These are phyloP conservation scores for Onygenales sp. DNA, from an alignment of 2,329 filamentous ascomycete genomes.

Conservation along the genomic window DNA sequence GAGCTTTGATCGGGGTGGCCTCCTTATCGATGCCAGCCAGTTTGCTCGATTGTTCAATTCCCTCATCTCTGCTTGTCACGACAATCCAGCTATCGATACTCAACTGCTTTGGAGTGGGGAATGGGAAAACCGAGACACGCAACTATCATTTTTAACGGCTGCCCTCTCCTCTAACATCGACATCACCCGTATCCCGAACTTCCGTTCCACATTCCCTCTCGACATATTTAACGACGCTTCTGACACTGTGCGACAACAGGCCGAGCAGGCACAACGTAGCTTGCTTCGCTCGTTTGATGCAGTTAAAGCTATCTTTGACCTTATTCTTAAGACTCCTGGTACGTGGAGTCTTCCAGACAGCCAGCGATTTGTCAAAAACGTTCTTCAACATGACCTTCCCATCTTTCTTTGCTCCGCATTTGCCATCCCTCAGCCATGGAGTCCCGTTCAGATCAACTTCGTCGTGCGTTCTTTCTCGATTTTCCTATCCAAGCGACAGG, in stretches of 20 bases:
- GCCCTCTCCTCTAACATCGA: slow-evolving; percentile 75
- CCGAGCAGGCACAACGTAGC: slow-evolving; percentile 64
- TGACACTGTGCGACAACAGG: slow-evolving; percentile 50
- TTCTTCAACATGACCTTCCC: slow-evolving; percentile 45
- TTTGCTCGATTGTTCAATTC: slow-evolving; percentile 75
- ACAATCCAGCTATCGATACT: slow-evolving; percentile 62
- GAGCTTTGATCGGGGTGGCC: slow-evolving; percentile 68
- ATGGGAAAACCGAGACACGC: slow-evolving; percentile 79
- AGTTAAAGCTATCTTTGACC: slow-evolving; percentile 56
- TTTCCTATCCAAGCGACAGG: slow-evolving; percentile 69
- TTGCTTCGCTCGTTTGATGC: slow-evolving; percentile 84
- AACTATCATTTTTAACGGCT: slow-evolving; percentile 86
- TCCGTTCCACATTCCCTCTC: slow-evolving; percentile 65
- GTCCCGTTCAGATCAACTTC: slow-evolving; percentile 38
- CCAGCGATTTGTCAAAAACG: slow-evolving; percentile 49
- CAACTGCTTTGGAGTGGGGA: slow-evolving; percentile 81
- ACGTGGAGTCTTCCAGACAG: slow-evolving; percentile 47
- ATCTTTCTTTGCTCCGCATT: slow-evolving; percentile 43
- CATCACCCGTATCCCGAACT: slow-evolving; percentile 70
- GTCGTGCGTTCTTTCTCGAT: slow-evolving; percentile 56
- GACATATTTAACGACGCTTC: slow-evolving; percentile 54
- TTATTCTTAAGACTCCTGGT: slow-evolving; percentile 50
- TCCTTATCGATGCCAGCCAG: slow-evolving; percentile 67
- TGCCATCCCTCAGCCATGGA: slow-evolving; percentile 41
- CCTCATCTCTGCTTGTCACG: slow-evolving; percentile 60